phyloP scores from a whole-genome alignment of 2,329 filamentous ascomycete genomes.

The Penicillium sp. region DNA sequence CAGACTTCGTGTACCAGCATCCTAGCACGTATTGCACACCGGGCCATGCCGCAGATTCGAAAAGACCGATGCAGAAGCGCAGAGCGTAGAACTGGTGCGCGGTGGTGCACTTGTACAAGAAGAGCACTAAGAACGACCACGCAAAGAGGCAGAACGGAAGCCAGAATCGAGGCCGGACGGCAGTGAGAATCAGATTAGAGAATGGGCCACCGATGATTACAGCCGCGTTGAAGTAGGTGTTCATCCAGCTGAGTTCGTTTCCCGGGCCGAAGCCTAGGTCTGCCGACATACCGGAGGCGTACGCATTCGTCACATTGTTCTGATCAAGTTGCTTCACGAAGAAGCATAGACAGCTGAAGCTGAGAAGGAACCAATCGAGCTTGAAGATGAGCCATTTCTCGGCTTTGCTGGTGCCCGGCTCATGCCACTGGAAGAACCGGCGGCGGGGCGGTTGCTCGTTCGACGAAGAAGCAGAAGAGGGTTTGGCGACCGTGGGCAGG shows the following conservation, averaged over 20 bases:
- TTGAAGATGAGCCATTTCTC: conserved; percentile 5
- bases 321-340: conserved; percentile 55
- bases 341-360: conserved; percentile 50
- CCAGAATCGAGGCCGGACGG: conserved; percentile 42
- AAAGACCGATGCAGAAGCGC: conserved; percentile 26
- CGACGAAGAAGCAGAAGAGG: not conserved
- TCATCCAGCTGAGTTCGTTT: conserved; percentile 43
- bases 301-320: conserved; percentile 55
- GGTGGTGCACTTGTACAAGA: conserved; percentile 37
- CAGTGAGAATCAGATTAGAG: conserved; percentile 40
- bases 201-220: conserved; percentile 41
- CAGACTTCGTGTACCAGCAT: conserved; percentile 24
- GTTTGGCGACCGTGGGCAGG: not conserved
- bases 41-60: conserved; percentile 24
- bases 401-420: not conserved
- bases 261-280: conserved; percentile 52
- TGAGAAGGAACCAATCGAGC: conserved; percentile 35
- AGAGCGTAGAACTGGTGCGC: conserved; percentile 23
- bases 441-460: not conserved
- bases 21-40: conserved; percentile 25
- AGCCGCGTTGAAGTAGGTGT: conserved; percentile 52
- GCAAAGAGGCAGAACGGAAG: conserved; percentile 34
- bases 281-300: conserved; percentile 54
- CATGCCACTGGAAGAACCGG: not conserved
- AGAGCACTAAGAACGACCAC: conserved; percentile 50